Evolutionary conservation across 306 rosid genomes (phyloP), one percentile per base, ranked within the genome.

Genomic region (Vachellia pachyceras): DNA sequence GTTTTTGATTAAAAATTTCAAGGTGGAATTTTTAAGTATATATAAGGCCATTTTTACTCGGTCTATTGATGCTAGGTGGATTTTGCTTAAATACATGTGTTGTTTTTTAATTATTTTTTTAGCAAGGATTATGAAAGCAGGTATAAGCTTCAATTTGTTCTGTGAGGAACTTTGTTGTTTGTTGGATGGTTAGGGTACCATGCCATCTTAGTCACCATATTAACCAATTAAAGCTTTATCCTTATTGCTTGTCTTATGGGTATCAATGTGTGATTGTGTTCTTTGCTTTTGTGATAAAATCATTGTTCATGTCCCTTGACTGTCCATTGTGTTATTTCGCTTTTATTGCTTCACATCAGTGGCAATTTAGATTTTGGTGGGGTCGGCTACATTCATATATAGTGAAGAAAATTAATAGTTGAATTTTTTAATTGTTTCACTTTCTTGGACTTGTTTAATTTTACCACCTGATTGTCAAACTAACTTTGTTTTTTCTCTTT

Each of bases 401-500:
- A 37, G 35, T 65, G 10, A 3, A 15, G 72, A 55, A 64, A 37
- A 73, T 36, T 1, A 18, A 58, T 17, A 18, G 18, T 10, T n/a
- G 65, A 25, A 37, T 4, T 37, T 72, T 58, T 46, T 47, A 10
- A 20, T 65, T 36, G 13, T 35, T 35, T 25, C 3, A 10, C 39
- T 47, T 54, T 20, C 42, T 78, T 66, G 75, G 22, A 58, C 58
- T 46, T 9, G 20, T 40, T 61, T 22, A 37, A 33, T 12, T 25
- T 25, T 63, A 44, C 72, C 71, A 44, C 36, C 80, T 89, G 88
- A 83, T 86, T 74, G 78, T 80, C 84, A 85, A 90, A 77, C 94
- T 95, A 93, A 95, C 96, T 83, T 89, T 92, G 89, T 79, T 91
- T 90, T 95, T 93, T 93, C 98, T 95, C 98, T 95, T 91, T 83